Conservation (phyloP, 805 yeast species). For the Starmera quercuum region DNA sequence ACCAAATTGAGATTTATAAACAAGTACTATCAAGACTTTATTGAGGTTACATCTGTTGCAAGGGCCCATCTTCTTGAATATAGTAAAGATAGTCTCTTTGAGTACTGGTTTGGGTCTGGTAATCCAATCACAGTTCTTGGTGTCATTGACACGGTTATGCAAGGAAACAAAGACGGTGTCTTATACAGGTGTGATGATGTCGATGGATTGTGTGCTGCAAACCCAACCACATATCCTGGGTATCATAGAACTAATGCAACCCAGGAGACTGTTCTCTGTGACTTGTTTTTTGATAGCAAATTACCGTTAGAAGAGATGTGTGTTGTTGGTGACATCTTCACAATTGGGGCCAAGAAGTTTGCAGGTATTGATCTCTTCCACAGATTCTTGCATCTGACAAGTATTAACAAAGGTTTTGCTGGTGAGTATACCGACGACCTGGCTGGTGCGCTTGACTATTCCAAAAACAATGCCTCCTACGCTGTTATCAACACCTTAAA, state of each 20-base stretch:
- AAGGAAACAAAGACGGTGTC: slow-evolving; percentile 20
- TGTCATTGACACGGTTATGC: slow-evolving; percentile 19
- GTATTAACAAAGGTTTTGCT: slow-evolving; percentile 19
- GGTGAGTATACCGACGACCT: slow-evolving; percentile 25
- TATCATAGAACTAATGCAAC: slow-evolving; percentile 25
- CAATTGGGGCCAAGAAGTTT: slow-evolving; percentile 20
- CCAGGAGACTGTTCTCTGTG: slow-evolving; percentile 28
- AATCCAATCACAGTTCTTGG: slow-evolving; percentile 25
- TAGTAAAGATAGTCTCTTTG: slow-evolving; percentile 23
- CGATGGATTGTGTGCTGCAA: slow-evolving; percentile 21
- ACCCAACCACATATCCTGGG: slow-evolving; percentile 25
- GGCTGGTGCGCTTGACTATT: slow-evolving; percentile 22
- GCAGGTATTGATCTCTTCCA: slow-evolving; percentile 27
- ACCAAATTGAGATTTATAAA: neutral
- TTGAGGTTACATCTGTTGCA: slow-evolving; percentile 23
- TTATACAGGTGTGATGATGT: slow-evolving; percentile 28
- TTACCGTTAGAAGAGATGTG: slow-evolving; percentile 23
- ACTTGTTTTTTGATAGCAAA: slow-evolving; percentile 23
- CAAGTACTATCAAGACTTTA: slow-evolving; percentile 15
- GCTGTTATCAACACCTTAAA: slow-evolving; percentile 25
- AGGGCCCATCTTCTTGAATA: slow-evolving; percentile 22
- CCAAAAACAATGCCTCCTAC: slow-evolving; percentile 20
- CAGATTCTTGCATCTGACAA: slow-evolving; percentile 24
- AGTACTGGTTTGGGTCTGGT: slow-evolving; percentile 27
- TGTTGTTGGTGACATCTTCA: slow-evolving; percentile 22